These are phyloP conservation scores for Senna tora DNA, from an alignment of 306 rosid genomes.

Conservation along the genomic window DNA sequence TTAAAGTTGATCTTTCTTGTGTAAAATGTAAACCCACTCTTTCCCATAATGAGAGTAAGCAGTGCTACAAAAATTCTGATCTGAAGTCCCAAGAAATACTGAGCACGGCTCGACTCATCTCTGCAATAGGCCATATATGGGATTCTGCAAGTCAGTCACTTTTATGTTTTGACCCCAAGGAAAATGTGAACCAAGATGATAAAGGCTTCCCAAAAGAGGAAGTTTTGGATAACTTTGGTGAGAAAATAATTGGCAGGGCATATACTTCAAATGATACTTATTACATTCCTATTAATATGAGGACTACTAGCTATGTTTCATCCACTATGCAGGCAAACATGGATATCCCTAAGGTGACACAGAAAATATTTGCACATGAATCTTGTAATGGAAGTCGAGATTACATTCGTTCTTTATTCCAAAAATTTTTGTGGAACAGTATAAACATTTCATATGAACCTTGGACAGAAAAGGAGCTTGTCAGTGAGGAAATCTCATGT, in stretches of 20 bases:
- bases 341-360: constrained; percentile 48
- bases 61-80: constrained; percentile 39
- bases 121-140: constrained; percentile 71
- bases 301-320: constrained; percentile 37
- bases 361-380: constrained; percentile 54
- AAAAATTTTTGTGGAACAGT: constrained; percentile 42
- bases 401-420: constrained; percentile 51
- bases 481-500: constrained; percentile 48
- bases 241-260: constrained; percentile 44
- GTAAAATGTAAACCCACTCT: constrained; percentile 43
- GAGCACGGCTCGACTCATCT: constrained; percentile 63
- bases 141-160: constrained; percentile 72
- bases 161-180: constrained; percentile 47
- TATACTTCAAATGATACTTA: constrained; percentile 43
- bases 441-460: constrained; percentile 38
- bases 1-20: constrained; percentile 48
- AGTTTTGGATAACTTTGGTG: constrained; percentile 39
- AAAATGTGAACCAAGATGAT: constrained; percentile 40
- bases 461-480: constrained; percentile 47
- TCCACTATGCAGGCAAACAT: constrained; percentile 41
- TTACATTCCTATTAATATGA: constrained; percentile 37
- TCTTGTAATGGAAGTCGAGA: constrained; percentile 45
- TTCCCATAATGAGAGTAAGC: constrained; percentile 44
- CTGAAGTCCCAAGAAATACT: constrained; percentile 54
- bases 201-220: constrained; percentile 42